Conservation (phyloP, 2,329 filamentous ascomycete genomes). For the Botrytis fabae region DNA sequence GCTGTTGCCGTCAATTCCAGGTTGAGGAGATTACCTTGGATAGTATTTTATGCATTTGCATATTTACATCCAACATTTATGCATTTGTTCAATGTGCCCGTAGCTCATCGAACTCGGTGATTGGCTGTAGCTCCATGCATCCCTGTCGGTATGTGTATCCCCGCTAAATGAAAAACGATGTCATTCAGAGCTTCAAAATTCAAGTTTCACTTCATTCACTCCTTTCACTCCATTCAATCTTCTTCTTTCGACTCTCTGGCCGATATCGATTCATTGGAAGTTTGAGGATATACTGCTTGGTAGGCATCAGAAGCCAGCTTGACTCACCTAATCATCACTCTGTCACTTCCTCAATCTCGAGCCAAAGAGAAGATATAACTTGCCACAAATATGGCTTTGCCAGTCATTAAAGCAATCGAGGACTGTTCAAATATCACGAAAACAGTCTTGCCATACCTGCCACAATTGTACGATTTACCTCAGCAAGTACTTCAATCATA, state of each 20-base stretch:
- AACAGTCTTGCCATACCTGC: constrained; percentile 73
- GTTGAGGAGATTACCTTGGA: neutral
- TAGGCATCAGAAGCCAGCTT: neutral
- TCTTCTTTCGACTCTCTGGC: neutral
- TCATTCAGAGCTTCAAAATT: constrained; percentile 2
- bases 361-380: neutral
- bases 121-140: neutral
- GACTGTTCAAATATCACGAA: constrained; percentile 76
- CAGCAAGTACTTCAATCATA: constrained; percentile 60
- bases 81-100: neutral
- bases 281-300: neutral
- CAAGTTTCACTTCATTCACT: neutral
- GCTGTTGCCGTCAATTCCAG: neutral
- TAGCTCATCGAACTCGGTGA: neutral
- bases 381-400: constrained; percentile 58
- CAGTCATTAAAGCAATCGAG: constrained; percentile 65
- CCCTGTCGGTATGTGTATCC: neutral
- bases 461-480: constrained; percentile 70
- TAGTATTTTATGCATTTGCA: neutral
- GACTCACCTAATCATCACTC: too few species aligned
- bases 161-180: constrained; percentile 1
- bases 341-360: neutral
- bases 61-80: neutral
- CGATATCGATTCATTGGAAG: neutral
- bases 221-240: neutral